Percentiles rank a stretch among this genome's conserved stretches.
These are phyloP conservation scores for Yueomyces sp. DNA, from an alignment of 805 yeast species.

Conservation along the genomic window DNA sequence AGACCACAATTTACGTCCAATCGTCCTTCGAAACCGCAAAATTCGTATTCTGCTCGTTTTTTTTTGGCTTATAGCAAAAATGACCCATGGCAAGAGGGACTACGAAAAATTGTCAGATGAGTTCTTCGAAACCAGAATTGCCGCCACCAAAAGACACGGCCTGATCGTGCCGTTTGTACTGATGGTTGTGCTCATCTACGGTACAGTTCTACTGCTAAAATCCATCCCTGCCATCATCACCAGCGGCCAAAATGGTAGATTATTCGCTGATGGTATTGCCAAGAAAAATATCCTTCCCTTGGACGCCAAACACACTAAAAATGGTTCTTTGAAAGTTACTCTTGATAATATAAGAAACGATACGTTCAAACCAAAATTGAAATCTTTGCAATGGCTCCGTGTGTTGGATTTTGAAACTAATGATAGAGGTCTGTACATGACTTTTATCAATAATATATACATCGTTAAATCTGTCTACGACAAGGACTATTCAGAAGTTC, in stretches of 20 bases:
- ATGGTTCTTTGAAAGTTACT: constrained; percentile 20
- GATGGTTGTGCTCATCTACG: constrained; percentile 3
- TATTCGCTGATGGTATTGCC: neutral
- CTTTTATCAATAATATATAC: constrained; percentile 34
- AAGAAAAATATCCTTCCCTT: constrained; percentile 3
- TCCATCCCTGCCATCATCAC: constrained; percentile 1
- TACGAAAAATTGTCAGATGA: constrained; percentile 9
- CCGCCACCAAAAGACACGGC: neutral
- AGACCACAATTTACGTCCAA: no score
- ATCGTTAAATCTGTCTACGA: constrained; percentile 36
- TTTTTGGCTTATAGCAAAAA: neutral
- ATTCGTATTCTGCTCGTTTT: no score
- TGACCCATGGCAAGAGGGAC: constrained; percentile 2
- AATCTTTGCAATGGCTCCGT: constrained; percentile 58
- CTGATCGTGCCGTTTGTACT: neutral
- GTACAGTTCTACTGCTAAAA: constrained; percentile 9
- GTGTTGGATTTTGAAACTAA: constrained; percentile 33
- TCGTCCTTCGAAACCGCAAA: no score
- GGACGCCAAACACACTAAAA: constrained; percentile 4
- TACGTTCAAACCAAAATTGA: constrained; percentile 38
- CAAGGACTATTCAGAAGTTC: constrained; percentile 26
- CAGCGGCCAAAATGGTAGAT: neutral
- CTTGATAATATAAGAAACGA: constrained; percentile 40
- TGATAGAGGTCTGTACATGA: constrained; percentile 59
- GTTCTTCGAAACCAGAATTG: constrained; percentile 1